phyloP scores from a whole-genome alignment of 2,329 filamentous ascomycete genomes.

The Talaromyces sp. region DNA sequence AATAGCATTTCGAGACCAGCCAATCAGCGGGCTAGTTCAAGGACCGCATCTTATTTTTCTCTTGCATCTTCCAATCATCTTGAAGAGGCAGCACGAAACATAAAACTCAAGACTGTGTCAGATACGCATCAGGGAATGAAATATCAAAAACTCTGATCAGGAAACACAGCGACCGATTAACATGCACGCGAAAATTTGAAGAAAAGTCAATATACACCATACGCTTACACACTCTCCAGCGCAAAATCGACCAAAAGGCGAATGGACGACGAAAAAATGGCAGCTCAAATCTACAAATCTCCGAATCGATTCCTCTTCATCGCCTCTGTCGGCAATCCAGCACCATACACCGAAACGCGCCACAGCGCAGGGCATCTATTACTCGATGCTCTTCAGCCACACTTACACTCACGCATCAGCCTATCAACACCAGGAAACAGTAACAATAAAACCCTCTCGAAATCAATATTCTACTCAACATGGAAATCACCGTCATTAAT shows the following conservation, averaged over 20 bases:
- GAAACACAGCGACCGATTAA: neutral
- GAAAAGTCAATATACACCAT: neutral
- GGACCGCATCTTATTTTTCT: neutral
- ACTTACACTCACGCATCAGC: conserved; percentile 47
- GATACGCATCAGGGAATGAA: neutral
- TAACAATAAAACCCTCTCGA: conserved; percentile 37
- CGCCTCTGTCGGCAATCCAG: conserved; percentile 78
- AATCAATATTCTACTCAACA: conserved; percentile 31
- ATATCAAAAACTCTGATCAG: neutral
- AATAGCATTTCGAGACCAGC: neutral
- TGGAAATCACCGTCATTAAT: conserved; percentile 75
- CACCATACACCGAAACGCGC: conserved; percentile 68
- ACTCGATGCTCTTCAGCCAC: conserved; percentile 58
- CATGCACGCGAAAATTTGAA: neutral
- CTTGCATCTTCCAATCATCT: neutral
- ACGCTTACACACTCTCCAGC: neutral
- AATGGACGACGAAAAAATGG: neutral
- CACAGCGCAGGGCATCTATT: conserved; percentile 85
- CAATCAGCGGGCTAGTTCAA: neutral
- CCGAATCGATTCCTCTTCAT: conserved; percentile 60
- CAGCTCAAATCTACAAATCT: conserved; percentile 12
- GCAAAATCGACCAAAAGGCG: neutral
- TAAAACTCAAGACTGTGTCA: neutral
- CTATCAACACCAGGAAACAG: conserved; percentile 53
- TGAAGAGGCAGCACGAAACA: neutral